Percentiles rank a stretch among this genome's conserved stretches.
Evolutionary conservation across 345 rosid species (phyloP).

Genomic region (Leavenworthia alabamica): DNA sequence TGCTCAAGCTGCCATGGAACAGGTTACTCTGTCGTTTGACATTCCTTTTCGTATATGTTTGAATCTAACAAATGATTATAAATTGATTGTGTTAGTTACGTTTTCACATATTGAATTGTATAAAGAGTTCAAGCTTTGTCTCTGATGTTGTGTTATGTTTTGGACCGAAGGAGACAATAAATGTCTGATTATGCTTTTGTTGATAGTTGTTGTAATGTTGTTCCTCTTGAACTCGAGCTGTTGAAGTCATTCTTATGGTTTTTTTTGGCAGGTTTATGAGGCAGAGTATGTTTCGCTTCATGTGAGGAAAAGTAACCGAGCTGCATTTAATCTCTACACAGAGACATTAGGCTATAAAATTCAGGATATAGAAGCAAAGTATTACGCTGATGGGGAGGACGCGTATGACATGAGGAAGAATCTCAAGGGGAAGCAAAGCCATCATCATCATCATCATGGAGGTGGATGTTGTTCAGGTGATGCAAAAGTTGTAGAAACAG

Average conservation of each 20-base stretch:
- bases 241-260: neutral
- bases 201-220: neutral
- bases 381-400: constrained; percentile 98
- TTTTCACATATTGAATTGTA: neutral
- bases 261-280: constrained; percentile 59
- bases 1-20: constrained; percentile 97
- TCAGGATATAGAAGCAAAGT: constrained; percentile 90
- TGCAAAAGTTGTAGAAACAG: constrained; percentile 39
- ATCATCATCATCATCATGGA: constrained; percentile 66
- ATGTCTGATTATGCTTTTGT: neutral
- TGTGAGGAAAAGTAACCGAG: constrained; percentile 93
- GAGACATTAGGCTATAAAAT: constrained; percentile 84
- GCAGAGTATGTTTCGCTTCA: constrained; percentile 93
- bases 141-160: neutral
- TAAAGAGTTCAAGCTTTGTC: neutral
- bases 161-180: neutral
- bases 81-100: neutral
- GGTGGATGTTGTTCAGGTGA: constrained; percentile 85
- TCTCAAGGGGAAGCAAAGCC: constrained; percentile 75
- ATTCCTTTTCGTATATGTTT: neutral
- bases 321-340: constrained; percentile 86
- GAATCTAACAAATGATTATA: neutral
- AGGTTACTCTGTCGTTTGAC: constrained; percentile 51
- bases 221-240: neutral
- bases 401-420: constrained; percentile 97